phyloP scores from a whole-genome alignment of 495 filamentous ascomycete species.

The Wilcoxina mikolae region DNA sequence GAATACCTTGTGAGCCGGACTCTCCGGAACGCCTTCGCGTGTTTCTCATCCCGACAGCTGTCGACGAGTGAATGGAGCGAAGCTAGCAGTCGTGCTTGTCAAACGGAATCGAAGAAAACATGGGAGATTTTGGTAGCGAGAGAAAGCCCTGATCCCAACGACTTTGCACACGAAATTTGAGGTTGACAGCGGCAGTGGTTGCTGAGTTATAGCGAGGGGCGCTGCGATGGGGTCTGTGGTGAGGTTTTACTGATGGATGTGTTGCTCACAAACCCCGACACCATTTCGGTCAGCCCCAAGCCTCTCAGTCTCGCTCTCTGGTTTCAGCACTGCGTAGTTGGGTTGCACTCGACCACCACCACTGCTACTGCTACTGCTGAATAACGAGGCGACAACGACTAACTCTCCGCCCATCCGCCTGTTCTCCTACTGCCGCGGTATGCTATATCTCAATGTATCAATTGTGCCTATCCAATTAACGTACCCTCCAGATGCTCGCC shows the following conservation, averaged over 20 bases:
- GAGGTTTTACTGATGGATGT: constrained; percentile 7
- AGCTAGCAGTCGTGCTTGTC: constrained; percentile 26
- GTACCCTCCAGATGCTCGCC: constrained; percentile 32
- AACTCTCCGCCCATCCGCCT: too few species aligned
- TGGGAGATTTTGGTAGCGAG: constrained; percentile 22
- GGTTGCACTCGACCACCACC: too few species aligned
- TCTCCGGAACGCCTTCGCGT: constrained; percentile 27
- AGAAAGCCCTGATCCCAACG: constrained; percentile 12
- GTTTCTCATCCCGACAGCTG: constrained; percentile 23
- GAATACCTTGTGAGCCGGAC: constrained; percentile 18
- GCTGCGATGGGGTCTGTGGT: not conserved
- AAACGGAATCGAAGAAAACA: constrained; percentile 19
- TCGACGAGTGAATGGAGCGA: constrained; percentile 1
- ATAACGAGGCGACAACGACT: too few species aligned
- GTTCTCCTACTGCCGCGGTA: too few species aligned
- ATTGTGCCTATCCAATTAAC: not conserved
- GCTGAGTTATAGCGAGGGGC: constrained; percentile 13
- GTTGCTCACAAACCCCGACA: not conserved
- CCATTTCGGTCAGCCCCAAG: constrained; percentile 5
- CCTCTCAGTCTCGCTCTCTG: not conserved
- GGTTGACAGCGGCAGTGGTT: constrained; percentile 11
- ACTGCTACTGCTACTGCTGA: too few species aligned
- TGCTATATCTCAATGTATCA: too few species aligned
- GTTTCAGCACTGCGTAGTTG: not conserved
- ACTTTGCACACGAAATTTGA: constrained; percentile 15